Evolutionary conservation across 345 rosid genomes (phyloP), one percentile per base, ranked within the genome.

Genomic region (Eucalyptus regnans): DNA sequence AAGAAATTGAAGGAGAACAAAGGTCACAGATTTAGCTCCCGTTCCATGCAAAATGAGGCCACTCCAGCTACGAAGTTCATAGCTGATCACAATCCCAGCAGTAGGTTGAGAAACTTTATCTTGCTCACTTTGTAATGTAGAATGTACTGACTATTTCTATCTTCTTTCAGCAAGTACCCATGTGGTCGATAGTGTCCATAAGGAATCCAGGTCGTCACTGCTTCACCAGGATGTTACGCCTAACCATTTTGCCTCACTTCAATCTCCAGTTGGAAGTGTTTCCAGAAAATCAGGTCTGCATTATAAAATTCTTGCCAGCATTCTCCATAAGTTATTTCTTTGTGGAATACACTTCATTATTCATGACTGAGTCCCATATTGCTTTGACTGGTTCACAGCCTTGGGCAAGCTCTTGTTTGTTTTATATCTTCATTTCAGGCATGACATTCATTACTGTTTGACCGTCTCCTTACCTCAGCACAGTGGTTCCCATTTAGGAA

Each of bases 1-100:
- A 94, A 94, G 90, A 95, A 95, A 90, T 87, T 96, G 46, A 95
- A 95, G 92, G 94, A 92, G 41, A 85, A 87, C 62, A 92, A 91
- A 25, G 90, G 89, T 87, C 91, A 66, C 51, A 89, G 64, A 49
- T 89, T 88, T 87, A 88, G 58, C 16, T 87, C 90, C 31, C 90
- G 15, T 85, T 17, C 89, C 23, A 86, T 84, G 27, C 84, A 43
- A 60, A 86, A 81, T 50, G 89, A 86, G 44, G 56, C 89, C 23
- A 83, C 86, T 80, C 92, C 51, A 46, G 87, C 90, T 10, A 89
- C 58, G 52, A 89, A 27, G 81, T 80, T 90, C 4, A 88, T 86
- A 71, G 88, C 91, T 76, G 89, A 76, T 88, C 79, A 86, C 60
- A 31, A 17, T 79, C 86, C 86, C 50, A 60, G 85, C 91, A 94